Percentiles rank a stretch among this genome's conserved stretches.
phyloP scores from a whole-genome alignment of 2,329 filamentous ascomycete genomes.

The Madurella fahalii region DNA sequence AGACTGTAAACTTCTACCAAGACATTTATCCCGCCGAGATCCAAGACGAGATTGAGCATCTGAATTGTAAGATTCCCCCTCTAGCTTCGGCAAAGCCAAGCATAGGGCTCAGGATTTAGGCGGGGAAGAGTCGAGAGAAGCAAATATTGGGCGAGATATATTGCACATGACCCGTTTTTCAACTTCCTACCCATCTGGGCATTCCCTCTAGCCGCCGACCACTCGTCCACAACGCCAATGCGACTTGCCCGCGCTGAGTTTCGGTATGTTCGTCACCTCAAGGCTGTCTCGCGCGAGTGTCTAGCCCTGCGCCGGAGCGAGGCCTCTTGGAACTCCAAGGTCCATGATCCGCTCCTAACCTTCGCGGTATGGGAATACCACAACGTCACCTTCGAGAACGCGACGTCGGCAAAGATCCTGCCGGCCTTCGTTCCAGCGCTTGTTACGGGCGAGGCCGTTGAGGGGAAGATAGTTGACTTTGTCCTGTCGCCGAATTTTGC shows the following conservation, averaged over 20 bases:
- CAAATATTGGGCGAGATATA: background rate
- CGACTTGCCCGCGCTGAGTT: slow-evolving; percentile 12
- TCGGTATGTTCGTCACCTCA: slow-evolving; percentile 6
- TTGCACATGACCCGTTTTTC: background rate
- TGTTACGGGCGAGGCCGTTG: slow-evolving; percentile 9
- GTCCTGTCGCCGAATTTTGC: slow-evolving; percentile 8
- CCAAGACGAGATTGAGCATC: slow-evolving; percentile 4
- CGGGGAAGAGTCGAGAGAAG: too few species aligned
- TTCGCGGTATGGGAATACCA: slow-evolving; percentile 5
- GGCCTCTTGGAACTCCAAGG: slow-evolving; percentile 14
- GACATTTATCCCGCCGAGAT: slow-evolving; percentile 15
- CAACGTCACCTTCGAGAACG: slow-evolving; percentile 9
- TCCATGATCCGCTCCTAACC: slow-evolving; percentile 6
- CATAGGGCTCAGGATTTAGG: too few species aligned
- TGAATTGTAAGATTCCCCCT: background rate
- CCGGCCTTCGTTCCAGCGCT: slow-evolving; percentile 12
- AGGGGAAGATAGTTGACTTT: slow-evolving; percentile 14
- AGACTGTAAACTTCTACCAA: background rate
- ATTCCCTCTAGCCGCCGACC: slow-evolving; percentile 3
- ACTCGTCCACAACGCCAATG: background rate
- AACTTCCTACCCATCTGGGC: slow-evolving; percentile 11
- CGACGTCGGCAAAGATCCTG: slow-evolving; percentile 12
- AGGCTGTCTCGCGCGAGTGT: slow-evolving; percentile 3
- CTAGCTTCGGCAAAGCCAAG: too few species aligned
- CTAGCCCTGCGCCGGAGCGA: slow-evolving; percentile 8